Evolutionary conservation across 176 grass and related monocot species (phyloP), one percentile per base, ranked within the genome.

Genomic region (Microstegium vimineum): DNA sequence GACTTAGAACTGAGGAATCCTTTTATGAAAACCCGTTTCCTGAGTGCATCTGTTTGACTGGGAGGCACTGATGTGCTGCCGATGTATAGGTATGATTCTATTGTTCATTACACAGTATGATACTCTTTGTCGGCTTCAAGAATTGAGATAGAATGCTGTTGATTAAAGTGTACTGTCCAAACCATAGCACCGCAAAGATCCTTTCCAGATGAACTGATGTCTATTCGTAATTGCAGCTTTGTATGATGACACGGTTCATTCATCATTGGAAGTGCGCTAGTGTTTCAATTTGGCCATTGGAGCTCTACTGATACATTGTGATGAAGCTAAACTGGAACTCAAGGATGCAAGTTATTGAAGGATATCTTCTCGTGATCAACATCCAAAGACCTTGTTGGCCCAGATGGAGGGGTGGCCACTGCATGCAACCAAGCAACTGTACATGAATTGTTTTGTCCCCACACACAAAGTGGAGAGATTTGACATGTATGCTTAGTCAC

Each of bases 21-120:
- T 98, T 98, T 73, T 93, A 95, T 71, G 96, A 93, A 82, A 98
- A 93, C 37, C 93, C 96, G 69, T 67, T 98, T 69, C 89, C 93
- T 30, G 96, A 98, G 86, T 95, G 96, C 73, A 98, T 98, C 54
- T 98, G 93, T 82, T 70, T 74, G 40, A 84, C 76, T 49, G 71
- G 73, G 62, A 95, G 90, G 73, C 68, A 91, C 57, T 93, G 66
- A 86, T 46, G 60, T 63, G 72, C 69, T 73, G 38, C 52, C 15
- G 27, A 70, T 79, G 28, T 87, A 79, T 87, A 77, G 88, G 90
- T 89, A 83, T 75, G 71, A 8, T 26, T 38, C 45, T 72, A 27
- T 43, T 4, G 12, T 12, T 27, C 36, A 15, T 51, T 45, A 43
- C 5, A 18, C 18, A 23, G 18, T 63, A 72, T 56, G 75, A 65